Conservation (phyloP, 164 flowering plant species). For the Piper betle region DNA sequence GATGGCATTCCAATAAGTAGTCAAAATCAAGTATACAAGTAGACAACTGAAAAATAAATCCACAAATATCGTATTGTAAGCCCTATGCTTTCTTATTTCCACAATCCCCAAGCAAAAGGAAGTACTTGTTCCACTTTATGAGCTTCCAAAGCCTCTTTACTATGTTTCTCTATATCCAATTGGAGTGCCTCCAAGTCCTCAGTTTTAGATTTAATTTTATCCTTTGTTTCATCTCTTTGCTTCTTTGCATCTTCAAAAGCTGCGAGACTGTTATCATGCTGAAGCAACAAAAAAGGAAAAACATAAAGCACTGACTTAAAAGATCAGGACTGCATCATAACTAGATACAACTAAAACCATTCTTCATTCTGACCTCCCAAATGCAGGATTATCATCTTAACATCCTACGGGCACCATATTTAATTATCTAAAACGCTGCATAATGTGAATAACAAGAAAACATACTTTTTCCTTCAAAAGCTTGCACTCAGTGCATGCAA, state of each 20-base stretch:
- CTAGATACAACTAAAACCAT: neutral
- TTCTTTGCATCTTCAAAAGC: constrained; percentile 67
- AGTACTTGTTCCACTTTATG: constrained; percentile 63
- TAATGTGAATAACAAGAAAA: neutral
- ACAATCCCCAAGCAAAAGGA: neutral
- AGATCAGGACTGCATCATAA: neutral
- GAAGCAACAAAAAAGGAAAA: constrained; percentile 4
- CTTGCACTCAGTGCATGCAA: constrained; percentile 61
- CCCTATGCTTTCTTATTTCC: neutral
- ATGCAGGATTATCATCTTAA: too few relatives aligned
- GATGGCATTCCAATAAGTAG: neutral
- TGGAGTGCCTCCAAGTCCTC: constrained; percentile 22
- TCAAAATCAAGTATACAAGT: constrained; percentile 1
- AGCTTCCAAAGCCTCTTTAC: constrained; percentile 49
- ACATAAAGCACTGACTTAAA: neutral
- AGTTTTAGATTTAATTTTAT: constrained; percentile 28
- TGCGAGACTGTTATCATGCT: constrained; percentile 70
- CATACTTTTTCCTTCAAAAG: constrained; percentile 78
- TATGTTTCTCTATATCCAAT: constrained; percentile 35
- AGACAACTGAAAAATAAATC: neutral
- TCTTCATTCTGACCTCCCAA: too few relatives aligned
- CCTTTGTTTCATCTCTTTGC: constrained; percentile 37
- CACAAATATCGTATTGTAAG: neutral
- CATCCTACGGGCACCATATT: too few relatives aligned
- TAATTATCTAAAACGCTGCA: too few relatives aligned